phyloP scores from a whole-genome alignment of 352 stramenopile genomes.

The Bremia lactucae region DNA sequence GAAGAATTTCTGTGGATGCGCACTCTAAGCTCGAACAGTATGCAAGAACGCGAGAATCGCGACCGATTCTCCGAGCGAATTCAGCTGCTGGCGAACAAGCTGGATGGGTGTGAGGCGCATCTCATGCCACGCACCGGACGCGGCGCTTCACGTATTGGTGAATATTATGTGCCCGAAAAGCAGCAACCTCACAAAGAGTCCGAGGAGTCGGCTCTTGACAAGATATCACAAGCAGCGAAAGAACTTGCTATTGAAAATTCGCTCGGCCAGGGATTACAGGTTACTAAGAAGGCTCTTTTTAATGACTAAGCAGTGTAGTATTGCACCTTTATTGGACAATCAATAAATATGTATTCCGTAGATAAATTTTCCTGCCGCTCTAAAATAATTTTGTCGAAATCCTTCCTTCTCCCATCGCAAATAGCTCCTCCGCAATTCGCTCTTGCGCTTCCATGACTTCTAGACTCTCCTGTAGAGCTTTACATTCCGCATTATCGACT shows the following conservation, averaged over 20 bases:
- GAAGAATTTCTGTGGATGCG: slow-evolving; percentile 91
- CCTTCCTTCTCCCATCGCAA: slow-evolving; percentile 68
- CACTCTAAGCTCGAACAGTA: slow-evolving; percentile 83
- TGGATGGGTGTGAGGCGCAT: slow-evolving; percentile 64
- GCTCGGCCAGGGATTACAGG: slow-evolving; percentile 68
- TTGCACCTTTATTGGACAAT: background rate
- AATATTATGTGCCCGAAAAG: slow-evolving; percentile 84
- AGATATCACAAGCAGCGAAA: slow-evolving; percentile 78
- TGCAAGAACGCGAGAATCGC: slow-evolving; percentile 84
- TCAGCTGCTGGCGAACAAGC: slow-evolving; percentile 73
- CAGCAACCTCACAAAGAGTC: slow-evolving; percentile 47
- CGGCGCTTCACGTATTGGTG: slow-evolving; percentile 54
- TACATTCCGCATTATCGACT: slow-evolving; percentile 48
- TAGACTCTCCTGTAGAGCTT: slow-evolving; percentile 47
- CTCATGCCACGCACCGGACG: slow-evolving; percentile 42
- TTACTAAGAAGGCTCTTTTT: slow-evolving; percentile 78
- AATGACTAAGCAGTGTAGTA: slow-evolving; percentile 28
- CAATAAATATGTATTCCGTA: slow-evolving; percentile 7
- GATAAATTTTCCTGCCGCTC: slow-evolving; percentile 15
- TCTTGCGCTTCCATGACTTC: slow-evolving; percentile 72
- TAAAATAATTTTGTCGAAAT: slow-evolving; percentile 37
- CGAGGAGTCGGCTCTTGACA: slow-evolving; percentile 76
- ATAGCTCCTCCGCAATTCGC: slow-evolving; percentile 73
- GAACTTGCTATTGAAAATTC: slow-evolving; percentile 81
- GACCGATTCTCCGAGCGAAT: slow-evolving; percentile 87